Evolutionary conservation across 1,284 basidiomycete genomes (phyloP), one percentile per base, ranked within the genome.

Genomic region (Chalciporus piperatoides): DNA sequence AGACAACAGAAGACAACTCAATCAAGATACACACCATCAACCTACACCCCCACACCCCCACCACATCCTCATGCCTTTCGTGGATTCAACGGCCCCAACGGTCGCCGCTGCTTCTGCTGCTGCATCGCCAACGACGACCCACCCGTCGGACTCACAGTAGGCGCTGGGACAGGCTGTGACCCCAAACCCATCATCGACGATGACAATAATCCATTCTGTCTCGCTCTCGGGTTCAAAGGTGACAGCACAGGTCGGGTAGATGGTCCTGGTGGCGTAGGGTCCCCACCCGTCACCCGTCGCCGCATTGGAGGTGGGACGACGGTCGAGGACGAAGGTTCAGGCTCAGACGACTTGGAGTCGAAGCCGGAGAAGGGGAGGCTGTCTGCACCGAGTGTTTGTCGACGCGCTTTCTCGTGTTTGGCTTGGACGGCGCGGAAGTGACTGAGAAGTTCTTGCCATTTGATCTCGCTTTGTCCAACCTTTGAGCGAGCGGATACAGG

Each of bases 401-500:
- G 76, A 15, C 92, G 79, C 1, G 90, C 81, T 62, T 92, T 93
- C 70, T 96, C 92, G 63, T 96, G 92, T 56, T 82, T 85, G 23
- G 78, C 75, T 67, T 96, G 92, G 1, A 94, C 83, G 0, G 81
- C 73, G 17, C 92, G 83, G 75, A 95, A 95, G 67, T 91, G 94
- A 14, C 80, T 78, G 4, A 97, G 76, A 0, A 97, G 77, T 54
- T 97, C 93, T 63, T 86, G 83, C 94, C 94, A 97, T 64, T 92
- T 94, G 65, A 97, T 94, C 51, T 95, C 91, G 48, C 91, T 90
- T 36, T 90, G 81, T 10, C 76, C 81, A 3, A 92, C 68, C 64
- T 92, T 92, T 1, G 90, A 86, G 11, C 92, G 81, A 19, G 65
- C 21, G 7, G 60, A 12, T 48, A 65, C 41, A 77, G 78, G 0